Base-by-base conservation (phyloP, 106 monocot genomes). In the Dactylorhiza incarnata region DNA sequence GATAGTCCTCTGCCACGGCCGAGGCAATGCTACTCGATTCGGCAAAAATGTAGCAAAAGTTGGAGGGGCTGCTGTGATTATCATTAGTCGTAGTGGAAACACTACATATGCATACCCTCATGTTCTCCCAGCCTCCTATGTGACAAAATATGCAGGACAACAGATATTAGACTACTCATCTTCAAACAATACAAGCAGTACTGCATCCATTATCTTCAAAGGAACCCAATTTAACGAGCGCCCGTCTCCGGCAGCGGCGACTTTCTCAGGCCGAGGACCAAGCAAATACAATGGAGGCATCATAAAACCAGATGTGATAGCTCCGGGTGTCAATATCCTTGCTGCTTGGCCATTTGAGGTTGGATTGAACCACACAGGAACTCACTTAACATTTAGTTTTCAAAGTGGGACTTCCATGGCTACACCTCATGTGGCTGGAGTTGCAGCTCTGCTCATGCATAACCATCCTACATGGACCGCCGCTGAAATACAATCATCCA, bases 371-470 rank as follows among this genome's bases (percentile, higher is more conserved):
- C 46, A 48, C 22, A 65, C 55, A 0, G 48, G n/a, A 5, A 55
- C 25, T 7, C 24, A 19, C 16, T 17, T 62, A 26, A 19, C 20
- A 7, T 86, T 86, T 71, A 73, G 45, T 44, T 74, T 83, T n/a
- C 20, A 56, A 20, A 71, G 51, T 4, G 89, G 89, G 12, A 84
- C 81, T 6, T 86, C 89, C 24, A 86, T 89, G 83, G 61, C 89
- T 2, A 71, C 84, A 3, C 86, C 89, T 48, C 89, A 89, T 70
- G 75, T 89, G n/a, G 44, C 71, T 25, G 89, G 89, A 10, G 75
- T 89, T 49, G 89, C 75, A 12, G 78, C 79, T 49, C 15, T 83
- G 9, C 61, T 79, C 43, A 84, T 61, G 65, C 20, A 46, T 11
- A 49, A n/a, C n/a, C n/a, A n/a, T 58, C 75, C 55, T n/a, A 43